Evolutionary conservation across 208 protist genomes (phyloP).

Genomic region (Angomonas ambiguus): DNA sequence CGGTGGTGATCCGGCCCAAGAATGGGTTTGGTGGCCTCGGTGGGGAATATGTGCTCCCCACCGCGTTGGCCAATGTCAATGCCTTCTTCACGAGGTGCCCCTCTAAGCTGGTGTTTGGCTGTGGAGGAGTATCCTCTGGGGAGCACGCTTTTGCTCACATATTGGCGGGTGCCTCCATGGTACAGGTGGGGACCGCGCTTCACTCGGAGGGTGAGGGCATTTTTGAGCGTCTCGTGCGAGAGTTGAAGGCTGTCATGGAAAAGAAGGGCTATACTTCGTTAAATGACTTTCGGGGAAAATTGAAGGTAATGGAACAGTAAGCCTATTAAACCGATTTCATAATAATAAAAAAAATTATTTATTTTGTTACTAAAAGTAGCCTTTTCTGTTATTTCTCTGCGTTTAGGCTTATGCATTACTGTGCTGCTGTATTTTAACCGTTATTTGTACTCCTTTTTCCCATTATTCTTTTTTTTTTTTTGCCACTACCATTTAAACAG

Average conservation of each 20-base stretch:
- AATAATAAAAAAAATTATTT: slow-evolving; percentile 20
- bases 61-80: slow-evolving; percentile 87
- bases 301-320: slow-evolving; percentile 68
- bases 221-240: slow-evolving; percentile 59
- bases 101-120: slow-evolving; percentile 76
- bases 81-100: slow-evolving; percentile 83
- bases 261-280: slow-evolving; percentile 84
- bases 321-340: not conserved
- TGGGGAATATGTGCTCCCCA: slow-evolving; percentile 79
- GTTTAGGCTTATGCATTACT: slow-evolving; percentile 2
- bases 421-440: not conserved
- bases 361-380: slow-evolving; percentile 9
- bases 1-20: slow-evolving; percentile 84
- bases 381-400: slow-evolving; percentile 9
- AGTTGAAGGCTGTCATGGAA: slow-evolving; percentile 75
- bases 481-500: slow-evolving; percentile 11
- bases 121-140: slow-evolving; percentile 77
- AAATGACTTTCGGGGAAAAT: slow-evolving; percentile 80
- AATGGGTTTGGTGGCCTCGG: slow-evolving; percentile 83
- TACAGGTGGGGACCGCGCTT: slow-evolving; percentile 83
- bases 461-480: slow-evolving; percentile 15
- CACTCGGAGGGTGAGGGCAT: slow-evolving; percentile 69
- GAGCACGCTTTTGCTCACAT: slow-evolving; percentile 84
- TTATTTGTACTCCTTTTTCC: not conserved
- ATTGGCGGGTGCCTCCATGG: slow-evolving; percentile 79